Evolutionary conservation across 1,284 basidiomycete genomes (phyloP), one percentile per base, ranked within the genome.

Genomic region (Trichosporon coremiiforme): DNA sequence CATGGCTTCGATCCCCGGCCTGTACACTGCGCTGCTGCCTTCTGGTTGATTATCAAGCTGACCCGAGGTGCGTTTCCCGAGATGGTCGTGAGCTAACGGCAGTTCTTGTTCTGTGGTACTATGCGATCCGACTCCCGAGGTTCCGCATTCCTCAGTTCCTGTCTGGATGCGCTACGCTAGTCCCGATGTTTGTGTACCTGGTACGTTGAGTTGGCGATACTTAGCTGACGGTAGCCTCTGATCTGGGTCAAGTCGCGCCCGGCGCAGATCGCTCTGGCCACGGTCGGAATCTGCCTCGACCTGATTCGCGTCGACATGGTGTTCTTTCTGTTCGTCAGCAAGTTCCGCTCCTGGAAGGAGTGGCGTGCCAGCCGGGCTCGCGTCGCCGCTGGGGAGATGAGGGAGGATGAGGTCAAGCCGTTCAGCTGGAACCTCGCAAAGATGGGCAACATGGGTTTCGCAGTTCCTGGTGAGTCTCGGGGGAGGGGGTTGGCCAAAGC

Each of bases 141-240:
- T 84, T 83, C 70, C 75, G 82, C 36, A n/a, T 35, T 0, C 50
- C 79, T 0, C 77, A 81, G 63, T 68, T 78, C 55, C 63, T 78
- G 8, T 68, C 70, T n/a, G 76, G 71, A 2, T 20, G 74, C 1
- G 78, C 77, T 1, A 77, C 78, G 12, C 64, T 80, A 4, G 29
- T 82, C 55, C 77, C 82, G 53, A 78, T 81, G 74, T 76, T 77
- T 20, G 70, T 83, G 13, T 83, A 82, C 71, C 69, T 82, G 7
- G 78, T 78, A 63, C 64, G 75, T 71, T 25, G 12, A 3, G n/a
- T 25, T 25, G 72, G 5, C 6, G 17, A 4, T 66, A 25, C 22
- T 17, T 62, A 0, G 25, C 66, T 68, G 65, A 75, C 67, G 9
- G 3, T 65, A 78, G 76, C 82, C 82, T 1, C 73, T 82, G 2